Base-by-base conservation (phyloP, 1,284 basidiomycete species). In the Boletus sp. region DNA sequence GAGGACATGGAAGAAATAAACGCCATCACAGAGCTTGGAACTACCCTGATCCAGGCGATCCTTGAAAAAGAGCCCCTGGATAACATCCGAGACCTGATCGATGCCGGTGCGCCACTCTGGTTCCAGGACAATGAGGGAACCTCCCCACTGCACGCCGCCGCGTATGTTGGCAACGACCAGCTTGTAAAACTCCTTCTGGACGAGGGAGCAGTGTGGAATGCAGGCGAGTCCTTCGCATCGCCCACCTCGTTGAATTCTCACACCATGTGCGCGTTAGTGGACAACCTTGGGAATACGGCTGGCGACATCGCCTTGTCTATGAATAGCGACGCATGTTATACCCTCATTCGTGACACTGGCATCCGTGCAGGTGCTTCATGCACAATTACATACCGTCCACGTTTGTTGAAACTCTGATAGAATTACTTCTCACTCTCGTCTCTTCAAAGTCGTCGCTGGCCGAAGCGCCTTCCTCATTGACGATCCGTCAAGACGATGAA, bases 191-290 rank as follows among this genome's bases (percentile, higher is more conserved):
- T 78, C 4, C 72, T 98, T 35, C 73, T 99, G 25, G 73, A 82
- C n/a, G 75, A 81, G 45, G 94, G 95, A 2, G 94, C 92, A 0
- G 65, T 94, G 0, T 99, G 95, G 95, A 97, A 96, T 66, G 80
- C 88, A 51, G 82, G 90, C 84, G 52, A 57, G 77, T 59, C 22
- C 34, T 34, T 20, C 22, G 9, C 34, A 13, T 39, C 39, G 0
- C 38, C 7, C 19, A 14, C 12, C 27, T 14, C 38, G n/a, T 5
- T 5, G 13, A n/a, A 8, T 25, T 8, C 38, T 44, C 19, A 49
- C 22, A 37, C 41, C 25, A n/a, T 36, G 8, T 14, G 0, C 29
- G 8, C 26, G 9, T 45, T 53, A 90, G 89, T 89, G 51, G 91
- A 94, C 63, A 75, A 82, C 50, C 69, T 84, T 51, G 82, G 83